These are phyloP conservation scores for Diacronema lutheri DNA, from an alignment of 78 protist genomes.

Conservation along the genomic window DNA sequence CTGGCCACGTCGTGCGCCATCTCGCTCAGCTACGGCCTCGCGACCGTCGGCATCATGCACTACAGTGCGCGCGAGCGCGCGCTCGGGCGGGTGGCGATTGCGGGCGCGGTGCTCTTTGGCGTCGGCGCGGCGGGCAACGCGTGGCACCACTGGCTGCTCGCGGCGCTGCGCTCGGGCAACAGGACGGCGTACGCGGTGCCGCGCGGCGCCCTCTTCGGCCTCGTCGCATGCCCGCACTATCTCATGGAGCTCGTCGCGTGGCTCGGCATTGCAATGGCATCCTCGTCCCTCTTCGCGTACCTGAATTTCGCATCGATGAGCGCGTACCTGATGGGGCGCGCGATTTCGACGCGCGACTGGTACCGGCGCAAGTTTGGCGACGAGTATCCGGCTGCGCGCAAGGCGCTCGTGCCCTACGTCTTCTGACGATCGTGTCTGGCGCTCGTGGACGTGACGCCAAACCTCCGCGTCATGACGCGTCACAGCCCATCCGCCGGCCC, in stretches of 20 bases:
- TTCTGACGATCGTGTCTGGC: too few species aligned
- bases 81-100: too few species aligned
- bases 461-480: too few species aligned
- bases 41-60: too few species aligned
- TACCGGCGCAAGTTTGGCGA: background rate
- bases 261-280: background rate
- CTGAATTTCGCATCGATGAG: background rate
- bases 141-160: background rate
- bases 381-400: background rate
- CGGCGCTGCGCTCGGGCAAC: background rate
- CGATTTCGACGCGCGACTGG: too few species aligned
- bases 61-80: too few species aligned
- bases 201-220: background rate
- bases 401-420: background rate
- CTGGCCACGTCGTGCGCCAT: too few species aligned
- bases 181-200: background rate
- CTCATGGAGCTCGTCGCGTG: background rate
- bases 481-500: too few species aligned
- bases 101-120: background rate
- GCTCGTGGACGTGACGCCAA: too few species aligned
- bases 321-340: too few species aligned
- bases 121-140: background rate
- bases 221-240: background rate
- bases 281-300: background rate
- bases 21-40: too few species aligned